These are phyloP conservation scores for Chaetoceros muelleri DNA, from an alignment of 108 stramenopile species.

Conservation along the genomic window DNA sequence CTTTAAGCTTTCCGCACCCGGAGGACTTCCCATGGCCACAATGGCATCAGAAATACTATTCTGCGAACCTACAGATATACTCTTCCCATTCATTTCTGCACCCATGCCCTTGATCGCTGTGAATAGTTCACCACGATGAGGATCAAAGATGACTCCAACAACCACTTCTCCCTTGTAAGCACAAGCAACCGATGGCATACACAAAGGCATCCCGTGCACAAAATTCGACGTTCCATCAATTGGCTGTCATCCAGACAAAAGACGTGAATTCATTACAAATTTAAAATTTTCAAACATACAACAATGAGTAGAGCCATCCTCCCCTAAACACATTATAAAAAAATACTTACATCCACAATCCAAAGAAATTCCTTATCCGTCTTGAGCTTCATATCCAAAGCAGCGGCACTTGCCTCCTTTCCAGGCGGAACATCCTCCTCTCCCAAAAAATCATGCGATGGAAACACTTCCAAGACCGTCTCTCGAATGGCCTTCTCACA, in stretches of 20 bases:
- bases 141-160: conserved; percentile 81
- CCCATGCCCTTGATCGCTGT: conserved; percentile 61
- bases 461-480: conserved; percentile 42
- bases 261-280: not conserved
- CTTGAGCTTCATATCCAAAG: conserved; percentile 37
- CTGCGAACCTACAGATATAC: conserved; percentile 14
- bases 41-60: conserved; percentile 37
- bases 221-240: conserved; percentile 65
- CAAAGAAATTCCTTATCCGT: conserved; percentile 29
- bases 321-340: conserved; percentile 25
- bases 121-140: conserved; percentile 72
- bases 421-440: conserved; percentile 85
- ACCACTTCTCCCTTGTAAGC: conserved; percentile 58
- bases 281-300: not conserved
- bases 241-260: conserved; percentile 2
- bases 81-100: conserved; percentile 58
- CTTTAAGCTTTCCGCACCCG: conserved; percentile 41
- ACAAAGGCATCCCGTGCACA: conserved; percentile 72
- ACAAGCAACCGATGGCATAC: conserved; percentile 71
- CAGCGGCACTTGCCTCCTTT: conserved; percentile 57
- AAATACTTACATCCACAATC: conserved; percentile 71
- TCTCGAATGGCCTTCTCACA: conserved; percentile 59
- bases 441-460: conserved; percentile 68
- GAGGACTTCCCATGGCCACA: conserved; percentile 71
- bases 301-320: not conserved